Evolutionary conservation across 2,329 filamentous ascomycete genomes (phyloP).

Genomic region (Fulvia fulva): DNA sequence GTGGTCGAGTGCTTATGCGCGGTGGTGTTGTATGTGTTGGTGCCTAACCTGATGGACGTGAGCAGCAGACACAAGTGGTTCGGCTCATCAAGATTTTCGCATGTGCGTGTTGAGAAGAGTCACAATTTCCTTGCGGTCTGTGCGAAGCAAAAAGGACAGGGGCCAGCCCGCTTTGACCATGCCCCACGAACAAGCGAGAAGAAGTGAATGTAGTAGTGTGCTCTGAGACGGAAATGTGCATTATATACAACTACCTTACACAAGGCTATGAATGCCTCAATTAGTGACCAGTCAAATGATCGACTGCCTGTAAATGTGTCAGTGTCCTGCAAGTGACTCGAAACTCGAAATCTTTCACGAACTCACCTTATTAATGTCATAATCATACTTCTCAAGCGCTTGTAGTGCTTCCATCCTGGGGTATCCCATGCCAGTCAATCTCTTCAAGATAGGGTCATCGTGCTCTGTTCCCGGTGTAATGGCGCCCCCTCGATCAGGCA

Average conservation of each 20-base stretch:
- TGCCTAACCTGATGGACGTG: too few relatives aligned
- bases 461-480: constrained; percentile 71
- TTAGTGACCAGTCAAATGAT: constrained; percentile 5
- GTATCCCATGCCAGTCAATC: constrained; percentile 87
- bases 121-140: background rate
- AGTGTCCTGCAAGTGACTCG: background rate
- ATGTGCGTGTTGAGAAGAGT: background rate
- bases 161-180: background rate
- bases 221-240: background rate
- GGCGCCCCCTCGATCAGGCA: constrained; percentile 53
- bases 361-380: constrained; percentile 88
- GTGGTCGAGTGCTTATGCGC: background rate
- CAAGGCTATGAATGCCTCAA: background rate
- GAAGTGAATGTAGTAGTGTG: background rate
- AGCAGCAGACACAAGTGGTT: background rate
- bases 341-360: too few relatives aligned
- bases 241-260: background rate
- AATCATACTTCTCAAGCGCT: constrained; percentile 91
- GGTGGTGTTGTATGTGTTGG: background rate
- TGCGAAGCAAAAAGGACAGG: background rate
- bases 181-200: background rate
- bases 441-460: constrained; percentile 88
- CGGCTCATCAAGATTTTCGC: background rate
- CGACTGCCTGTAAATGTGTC: constrained; percentile 8
- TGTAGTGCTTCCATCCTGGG: constrained; percentile 66